A percentile compares a stretch with the other conserved stretches of the same genome.
These are phyloP conservation scores for Monosporozyma aquatica DNA, from an alignment of 805 yeast genomes.

Conservation along the genomic window DNA sequence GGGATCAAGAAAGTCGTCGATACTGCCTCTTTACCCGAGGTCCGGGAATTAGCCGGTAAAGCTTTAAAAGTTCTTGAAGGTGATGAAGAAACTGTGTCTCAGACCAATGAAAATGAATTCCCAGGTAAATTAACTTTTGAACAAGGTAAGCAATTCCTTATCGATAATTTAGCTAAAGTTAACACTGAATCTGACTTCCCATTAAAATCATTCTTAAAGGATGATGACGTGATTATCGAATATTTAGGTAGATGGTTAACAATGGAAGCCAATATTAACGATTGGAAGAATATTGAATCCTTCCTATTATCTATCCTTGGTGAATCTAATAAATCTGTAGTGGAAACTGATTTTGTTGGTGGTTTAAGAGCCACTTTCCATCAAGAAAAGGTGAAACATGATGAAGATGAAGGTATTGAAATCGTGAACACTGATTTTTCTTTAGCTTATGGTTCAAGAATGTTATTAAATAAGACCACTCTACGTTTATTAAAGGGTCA, in stretches of 20 bases:
- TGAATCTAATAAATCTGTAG: conserved; percentile 28
- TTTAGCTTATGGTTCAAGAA: conserved; percentile 93
- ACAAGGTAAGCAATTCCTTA: conserved; percentile 41
- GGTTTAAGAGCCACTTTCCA: conserved; percentile 47
- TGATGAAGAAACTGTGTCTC: conserved; percentile 55
- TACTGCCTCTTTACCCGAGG: conserved; percentile 92
- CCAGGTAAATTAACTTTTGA: conserved; percentile 61
- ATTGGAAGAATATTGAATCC: conserved; percentile 54
- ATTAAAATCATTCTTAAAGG: conserved; percentile 18
- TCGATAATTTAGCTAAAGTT: conserved; percentile 17
- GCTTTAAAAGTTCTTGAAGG: conserved; percentile 75
- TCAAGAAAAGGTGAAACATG: conserved; percentile 38
- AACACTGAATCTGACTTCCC: conserved; percentile 7
- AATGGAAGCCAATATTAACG: conserved; percentile 63
- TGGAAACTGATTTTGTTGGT: conserved; percentile 35
- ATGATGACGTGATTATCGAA: conserved; percentile 30
- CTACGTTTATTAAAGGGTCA: conserved; percentile 86
- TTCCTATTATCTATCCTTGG: conserved; percentile 40
- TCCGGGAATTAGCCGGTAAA: conserved; percentile 83
- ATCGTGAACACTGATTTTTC: conserved; percentile 93
- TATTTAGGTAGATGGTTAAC: conserved; percentile 48
- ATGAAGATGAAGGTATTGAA: conserved; percentile 72
- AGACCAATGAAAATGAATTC: conserved; percentile 41
- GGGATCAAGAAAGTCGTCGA: conserved; percentile 81
- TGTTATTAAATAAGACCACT: conserved; percentile 88